Percentiles rank a stretch among this genome's conserved stretches.
These are phyloP conservation scores for Ophiobolus disseminans DNA, from an alignment of 2,329 filamentous ascomycete species.

Conservation along the genomic window DNA sequence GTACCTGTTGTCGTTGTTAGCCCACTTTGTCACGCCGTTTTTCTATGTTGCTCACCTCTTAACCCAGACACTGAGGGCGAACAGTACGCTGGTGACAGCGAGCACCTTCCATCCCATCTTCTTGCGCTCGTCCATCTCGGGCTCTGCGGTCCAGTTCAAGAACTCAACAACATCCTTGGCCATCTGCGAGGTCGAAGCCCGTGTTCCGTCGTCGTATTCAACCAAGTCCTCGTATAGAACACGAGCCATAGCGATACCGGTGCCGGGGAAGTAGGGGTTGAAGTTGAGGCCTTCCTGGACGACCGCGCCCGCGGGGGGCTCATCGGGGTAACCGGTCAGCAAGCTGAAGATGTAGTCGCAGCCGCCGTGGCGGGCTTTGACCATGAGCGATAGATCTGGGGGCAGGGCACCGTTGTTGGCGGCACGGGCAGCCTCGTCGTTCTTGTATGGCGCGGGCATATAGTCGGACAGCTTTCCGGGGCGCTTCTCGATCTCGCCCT, in stretches of 20 bases:
- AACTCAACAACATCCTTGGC: constrained; percentile 99
- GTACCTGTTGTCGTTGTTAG: constrained; percentile 64
- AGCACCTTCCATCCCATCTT: constrained; percentile 99
- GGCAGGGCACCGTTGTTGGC: constrained; percentile 98
- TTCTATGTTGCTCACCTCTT: constrained; percentile 70
- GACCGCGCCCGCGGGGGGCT: constrained; percentile 85
- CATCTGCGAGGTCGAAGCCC: constrained; percentile 97
- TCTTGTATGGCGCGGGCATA: constrained; percentile 94
- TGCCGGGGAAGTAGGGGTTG: constrained; percentile 99
- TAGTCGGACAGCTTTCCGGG: constrained; percentile 99
- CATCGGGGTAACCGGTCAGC: constrained; percentile 96
- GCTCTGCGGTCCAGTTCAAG: constrained; percentile 98
- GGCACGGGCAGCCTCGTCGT: constrained; percentile 96
- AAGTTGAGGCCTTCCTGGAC: constrained; percentile 95
- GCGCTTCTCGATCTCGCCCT: constrained; percentile 98
- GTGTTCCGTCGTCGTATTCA: constrained; percentile 96
- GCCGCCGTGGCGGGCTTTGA: constrained; percentile 97
- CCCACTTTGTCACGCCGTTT: not conserved
- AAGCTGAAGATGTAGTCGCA: constrained; percentile 98
- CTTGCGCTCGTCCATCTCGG: constrained; percentile 99
- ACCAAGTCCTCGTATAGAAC: constrained; percentile 97
- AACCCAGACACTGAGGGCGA: constrained; percentile 91
- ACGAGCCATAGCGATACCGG: constrained; percentile 98
- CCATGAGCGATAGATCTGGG: constrained; percentile 95
- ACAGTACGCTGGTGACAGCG: constrained; percentile 77